Conservation (phyloP, 805 yeast genomes). For the Metschnikowia drakensbergensis region DNA sequence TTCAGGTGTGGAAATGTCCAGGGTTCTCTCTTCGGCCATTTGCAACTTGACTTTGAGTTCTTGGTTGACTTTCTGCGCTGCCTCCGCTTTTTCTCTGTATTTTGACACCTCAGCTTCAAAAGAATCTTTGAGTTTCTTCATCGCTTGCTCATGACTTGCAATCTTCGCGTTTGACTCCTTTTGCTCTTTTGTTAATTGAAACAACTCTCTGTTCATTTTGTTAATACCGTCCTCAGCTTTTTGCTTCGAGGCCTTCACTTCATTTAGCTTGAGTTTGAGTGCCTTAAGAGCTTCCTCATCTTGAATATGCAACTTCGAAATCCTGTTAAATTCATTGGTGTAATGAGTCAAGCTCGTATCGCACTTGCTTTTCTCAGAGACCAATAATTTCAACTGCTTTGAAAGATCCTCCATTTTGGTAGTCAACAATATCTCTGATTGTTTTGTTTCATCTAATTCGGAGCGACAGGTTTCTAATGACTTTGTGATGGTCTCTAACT, state of each 20-base stretch:
- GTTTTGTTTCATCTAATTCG: slow-evolving; percentile 20
- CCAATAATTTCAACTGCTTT: slow-evolving; percentile 22
- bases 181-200: slow-evolving; percentile 59
- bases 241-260: slow-evolving; percentile 42
- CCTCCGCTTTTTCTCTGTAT: slow-evolving; percentile 20
- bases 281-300: slow-evolving; percentile 26
- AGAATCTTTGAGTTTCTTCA: slow-evolving; percentile 26
- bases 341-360: slow-evolving; percentile 27
- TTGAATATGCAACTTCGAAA: slow-evolving; percentile 23
- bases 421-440: slow-evolving; percentile 20
- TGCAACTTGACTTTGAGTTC: slow-evolving; percentile 23
- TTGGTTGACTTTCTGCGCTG: slow-evolving; percentile 22
- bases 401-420: slow-evolving; percentile 21
- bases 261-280: slow-evolving; percentile 30
- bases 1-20: neutral
- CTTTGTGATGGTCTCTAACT: slow-evolving; percentile 23
- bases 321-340: slow-evolving; percentile 30
- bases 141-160: slow-evolving; percentile 41
- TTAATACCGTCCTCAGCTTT: slow-evolving; percentile 85
- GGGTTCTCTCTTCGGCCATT: slow-evolving; percentile 12
- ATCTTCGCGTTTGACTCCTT: slow-evolving; percentile 45
- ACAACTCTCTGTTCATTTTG: slow-evolving; percentile 82
- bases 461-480: slow-evolving; percentile 10
- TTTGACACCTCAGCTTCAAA: slow-evolving; percentile 30
- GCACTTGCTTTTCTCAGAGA: slow-evolving; percentile 30